Evolutionary conservation across 352 stramenopile genomes (phyloP).

Genomic region (Phytopythium mirpurense): DNA sequence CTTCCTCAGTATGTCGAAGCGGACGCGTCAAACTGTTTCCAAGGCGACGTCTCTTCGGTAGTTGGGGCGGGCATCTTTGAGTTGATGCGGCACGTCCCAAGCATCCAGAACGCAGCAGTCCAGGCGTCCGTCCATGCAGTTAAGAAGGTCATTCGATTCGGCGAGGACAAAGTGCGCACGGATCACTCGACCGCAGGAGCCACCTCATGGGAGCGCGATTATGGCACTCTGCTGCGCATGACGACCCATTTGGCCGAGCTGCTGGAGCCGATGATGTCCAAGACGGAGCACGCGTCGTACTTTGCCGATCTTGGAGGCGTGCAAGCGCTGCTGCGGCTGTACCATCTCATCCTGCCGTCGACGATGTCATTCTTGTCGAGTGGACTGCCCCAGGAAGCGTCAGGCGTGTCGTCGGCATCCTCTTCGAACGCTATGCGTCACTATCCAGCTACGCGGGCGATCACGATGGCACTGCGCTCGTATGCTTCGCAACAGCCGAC

Average conservation of each 20-base stretch:
- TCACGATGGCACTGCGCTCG: conserved; percentile 85
- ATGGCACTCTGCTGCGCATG: conserved; percentile 54
- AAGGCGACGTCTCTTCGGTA: conserved; percentile 91
- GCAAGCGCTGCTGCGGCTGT: conserved; percentile 85
- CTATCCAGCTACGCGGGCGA: conserved; percentile 85
- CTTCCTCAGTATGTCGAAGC: conserved; percentile 85
- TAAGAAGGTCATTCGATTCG: conserved; percentile 87
- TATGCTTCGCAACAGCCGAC: conserved; percentile 87
- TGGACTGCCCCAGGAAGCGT: conserved; percentile 21
- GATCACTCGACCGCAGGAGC: conserved; percentile 5
- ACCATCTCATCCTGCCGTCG: conserved; percentile 82
- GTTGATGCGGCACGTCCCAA: conserved; percentile 93
- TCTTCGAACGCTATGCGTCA: conserved; percentile 42
- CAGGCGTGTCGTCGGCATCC: neutral
- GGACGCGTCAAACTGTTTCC: conserved; percentile 83
- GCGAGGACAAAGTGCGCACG: conserved; percentile 41
- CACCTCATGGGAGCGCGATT: conserved; percentile 7
- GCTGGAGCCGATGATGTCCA: conserved; percentile 93
- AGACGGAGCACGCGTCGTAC: conserved; percentile 88
- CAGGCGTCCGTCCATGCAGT: conserved; percentile 86
- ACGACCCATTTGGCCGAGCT: conserved; percentile 87
- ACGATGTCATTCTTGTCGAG: conserved; percentile 76
- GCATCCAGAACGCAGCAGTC: conserved; percentile 82
- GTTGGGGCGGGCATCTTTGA: conserved; percentile 94
- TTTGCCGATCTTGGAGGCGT: conserved; percentile 92